A percentile compares a stretch with the other conserved stretches of the same genome.
phyloP scores from a whole-genome alignment of 805 yeast genomes.

The Lachancea kluyveri region DNA sequence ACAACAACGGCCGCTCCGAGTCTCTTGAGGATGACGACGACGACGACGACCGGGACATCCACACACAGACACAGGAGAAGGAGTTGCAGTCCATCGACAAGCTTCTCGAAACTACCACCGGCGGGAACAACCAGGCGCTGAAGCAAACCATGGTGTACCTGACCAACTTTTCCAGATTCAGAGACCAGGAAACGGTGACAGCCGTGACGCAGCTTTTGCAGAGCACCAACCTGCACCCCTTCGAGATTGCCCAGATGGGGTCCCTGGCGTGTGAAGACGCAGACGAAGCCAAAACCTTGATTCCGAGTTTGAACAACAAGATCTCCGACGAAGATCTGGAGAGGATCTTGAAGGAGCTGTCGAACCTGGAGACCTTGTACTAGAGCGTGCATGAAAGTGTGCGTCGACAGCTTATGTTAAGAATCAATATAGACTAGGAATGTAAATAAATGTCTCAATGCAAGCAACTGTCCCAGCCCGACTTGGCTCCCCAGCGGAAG shows the following conservation, averaged over 20 bases:
- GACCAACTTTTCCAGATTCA: slow-evolving; percentile 80
- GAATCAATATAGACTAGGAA: too few species aligned
- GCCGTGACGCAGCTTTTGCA: slow-evolving; percentile 86
- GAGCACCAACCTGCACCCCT: slow-evolving; percentile 79
- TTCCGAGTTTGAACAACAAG: slow-evolving; percentile 79
- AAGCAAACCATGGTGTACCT: slow-evolving; percentile 88
- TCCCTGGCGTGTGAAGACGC: slow-evolving; percentile 93
- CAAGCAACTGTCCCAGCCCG: too few species aligned
- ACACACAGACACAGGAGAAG: slow-evolving; percentile 44
- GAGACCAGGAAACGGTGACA: slow-evolving; percentile 85
- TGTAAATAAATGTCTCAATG: too few species aligned
- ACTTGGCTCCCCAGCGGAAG: too few species aligned
- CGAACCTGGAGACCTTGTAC: slow-evolving; percentile 50
- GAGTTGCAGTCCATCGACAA: slow-evolving; percentile 30
- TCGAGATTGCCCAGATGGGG: slow-evolving; percentile 85
- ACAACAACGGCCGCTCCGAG: slow-evolving; percentile 6
- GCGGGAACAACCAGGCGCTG: slow-evolving; percentile 79
- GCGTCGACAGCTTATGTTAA: too few species aligned
- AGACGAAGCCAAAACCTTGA: slow-evolving; percentile 91
- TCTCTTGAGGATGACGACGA: slow-evolving; percentile 24
- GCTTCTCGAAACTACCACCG: slow-evolving; percentile 34
- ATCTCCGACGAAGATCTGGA: slow-evolving; percentile 84
- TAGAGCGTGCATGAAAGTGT: slow-evolving; percentile 13
- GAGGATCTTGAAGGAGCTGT: slow-evolving; percentile 78
- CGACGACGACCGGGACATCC: slow-evolving; percentile 32